These are phyloP conservation scores for Sporothrix dimorphospora DNA, from an alignment of 2,329 filamentous ascomycete genomes.

Conservation along the genomic window DNA sequence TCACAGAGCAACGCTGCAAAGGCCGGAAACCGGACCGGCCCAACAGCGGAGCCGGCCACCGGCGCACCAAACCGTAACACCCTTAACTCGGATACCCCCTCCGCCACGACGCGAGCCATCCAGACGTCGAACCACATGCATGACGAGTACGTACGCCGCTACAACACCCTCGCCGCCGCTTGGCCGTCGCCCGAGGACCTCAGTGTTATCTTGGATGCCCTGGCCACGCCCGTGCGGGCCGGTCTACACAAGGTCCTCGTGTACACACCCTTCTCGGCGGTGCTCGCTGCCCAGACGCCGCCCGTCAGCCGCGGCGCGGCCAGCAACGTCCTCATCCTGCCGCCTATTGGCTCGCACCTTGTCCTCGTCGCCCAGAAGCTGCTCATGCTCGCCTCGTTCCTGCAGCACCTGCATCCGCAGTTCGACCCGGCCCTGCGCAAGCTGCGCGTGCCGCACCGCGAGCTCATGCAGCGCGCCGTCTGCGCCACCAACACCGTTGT, in stretches of 20 bases:
- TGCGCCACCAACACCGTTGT: slow-evolving; percentile 40
- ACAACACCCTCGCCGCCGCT: slow-evolving; percentile 18
- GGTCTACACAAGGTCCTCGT: slow-evolving; percentile 21
- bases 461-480: slow-evolving; percentile 24
- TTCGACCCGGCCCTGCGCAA: slow-evolving; percentile 24
- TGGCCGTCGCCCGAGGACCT: slow-evolving; percentile 27
- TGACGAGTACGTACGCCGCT: slow-evolving; percentile 24
- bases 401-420: slow-evolving; percentile 37
- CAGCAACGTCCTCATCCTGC: slow-evolving; percentile 15
- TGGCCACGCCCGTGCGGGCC: not conserved
- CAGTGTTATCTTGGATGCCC: not conserved
- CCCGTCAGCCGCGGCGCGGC: not conserved
- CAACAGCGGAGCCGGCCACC: no score
- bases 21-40: not conserved
- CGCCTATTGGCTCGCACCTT: slow-evolving; percentile 36
- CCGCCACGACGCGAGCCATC: not conserved
- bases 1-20: not conserved
- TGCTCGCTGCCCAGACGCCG: slow-evolving; percentile 20
- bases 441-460: slow-evolving; percentile 17
- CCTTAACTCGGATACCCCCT: not conserved
- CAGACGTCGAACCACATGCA: not conserved
- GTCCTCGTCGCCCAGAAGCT: slow-evolving; percentile 43
- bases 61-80: not conserved
- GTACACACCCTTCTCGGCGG: slow-evolving; percentile 20
- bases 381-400: slow-evolving; percentile 40